A percentile compares a stretch with the other conserved stretches of the same genome.
Evolutionary conservation across 192 early-diverging fungal genomes (phyloP).

Genomic region (Backusella westeae): DNA sequence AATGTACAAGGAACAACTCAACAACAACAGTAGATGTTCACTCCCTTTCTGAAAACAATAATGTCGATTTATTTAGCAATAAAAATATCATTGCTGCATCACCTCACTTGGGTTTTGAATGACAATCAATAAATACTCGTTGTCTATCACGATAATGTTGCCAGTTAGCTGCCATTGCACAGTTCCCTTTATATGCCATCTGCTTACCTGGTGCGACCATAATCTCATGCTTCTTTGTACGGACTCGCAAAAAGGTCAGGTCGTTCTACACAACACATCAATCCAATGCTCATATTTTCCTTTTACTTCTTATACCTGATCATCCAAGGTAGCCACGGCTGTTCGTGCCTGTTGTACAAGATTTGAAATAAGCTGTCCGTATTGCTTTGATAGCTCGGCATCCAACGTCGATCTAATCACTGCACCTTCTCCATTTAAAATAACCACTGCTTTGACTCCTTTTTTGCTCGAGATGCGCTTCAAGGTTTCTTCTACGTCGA

Average conservation of each 20-base stretch:
- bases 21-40: too few species aligned
- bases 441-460: conserved; percentile 90
- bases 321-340: conserved; percentile 80
- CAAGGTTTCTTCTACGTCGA: conserved; percentile 84
- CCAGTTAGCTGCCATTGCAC: not conserved
- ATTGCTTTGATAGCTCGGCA: conserved; percentile 72
- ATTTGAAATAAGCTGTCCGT: conserved; percentile 81
- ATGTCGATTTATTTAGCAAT: not conserved
- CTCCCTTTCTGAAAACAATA: not conserved
- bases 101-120: conserved; percentile 64
- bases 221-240: conserved; percentile 94
- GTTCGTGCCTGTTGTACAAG: conserved; percentile 74
- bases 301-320: conserved; percentile 54
- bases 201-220: conserved; percentile 87
- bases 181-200: not conserved
- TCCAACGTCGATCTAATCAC: conserved; percentile 90
- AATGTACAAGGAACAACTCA: too few species aligned
- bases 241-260: conserved; percentile 87
- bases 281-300: not conserved
- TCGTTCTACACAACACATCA: conserved; percentile 65
- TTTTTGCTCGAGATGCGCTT: conserved; percentile 84
- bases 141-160: conserved; percentile 47
- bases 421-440: conserved; percentile 89
- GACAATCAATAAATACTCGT: conserved; percentile 83
- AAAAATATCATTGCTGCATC: conserved; percentile 6